Percentiles rank a stretch among this genome's conserved stretches.
Evolutionary conservation across 306 rosid species (phyloP).

Genomic region (Vicia villosa): DNA sequence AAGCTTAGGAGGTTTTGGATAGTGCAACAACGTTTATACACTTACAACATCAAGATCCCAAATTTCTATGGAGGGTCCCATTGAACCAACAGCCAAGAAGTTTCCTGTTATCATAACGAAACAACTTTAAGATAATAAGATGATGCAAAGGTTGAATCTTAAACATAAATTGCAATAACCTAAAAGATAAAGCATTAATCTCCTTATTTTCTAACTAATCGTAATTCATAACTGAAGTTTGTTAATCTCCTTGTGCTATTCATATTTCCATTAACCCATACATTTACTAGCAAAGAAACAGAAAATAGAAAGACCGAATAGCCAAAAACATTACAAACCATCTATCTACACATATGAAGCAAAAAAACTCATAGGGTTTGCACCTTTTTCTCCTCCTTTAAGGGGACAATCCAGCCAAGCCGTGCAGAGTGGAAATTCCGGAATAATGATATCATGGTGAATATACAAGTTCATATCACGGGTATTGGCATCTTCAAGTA

Average conservation of each 20-base stretch:
- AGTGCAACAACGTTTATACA: conserved; percentile 6
- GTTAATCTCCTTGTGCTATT: not conserved
- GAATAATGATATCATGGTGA: no score
- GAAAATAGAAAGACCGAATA: not conserved
- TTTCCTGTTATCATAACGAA: conserved; percentile 61
- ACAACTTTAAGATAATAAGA: conserved; percentile 19
- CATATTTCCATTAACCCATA: conserved; percentile 19
- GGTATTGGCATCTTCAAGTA: no score
- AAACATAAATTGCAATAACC: conserved; percentile 15
- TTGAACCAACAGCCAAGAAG: conserved; percentile 83
- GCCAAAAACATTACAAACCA: no score
- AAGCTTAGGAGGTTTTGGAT: not conserved
- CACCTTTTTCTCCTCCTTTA: no score
- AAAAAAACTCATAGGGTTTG: no score
- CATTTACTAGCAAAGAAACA: not conserved
- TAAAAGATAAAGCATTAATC: not conserved
- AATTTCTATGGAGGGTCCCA: no score
- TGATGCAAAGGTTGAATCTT: conserved; percentile 19
- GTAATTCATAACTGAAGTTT: not conserved
- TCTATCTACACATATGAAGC: no score
- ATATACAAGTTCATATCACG: no score
- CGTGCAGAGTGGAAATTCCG: no score
- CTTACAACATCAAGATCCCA: conserved; percentile 95
- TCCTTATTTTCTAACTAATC: no score
- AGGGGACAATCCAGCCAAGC: no score